Base-by-base conservation (phyloP, 768 basidiomycete species). In the Russula griseocarnosa region DNA sequence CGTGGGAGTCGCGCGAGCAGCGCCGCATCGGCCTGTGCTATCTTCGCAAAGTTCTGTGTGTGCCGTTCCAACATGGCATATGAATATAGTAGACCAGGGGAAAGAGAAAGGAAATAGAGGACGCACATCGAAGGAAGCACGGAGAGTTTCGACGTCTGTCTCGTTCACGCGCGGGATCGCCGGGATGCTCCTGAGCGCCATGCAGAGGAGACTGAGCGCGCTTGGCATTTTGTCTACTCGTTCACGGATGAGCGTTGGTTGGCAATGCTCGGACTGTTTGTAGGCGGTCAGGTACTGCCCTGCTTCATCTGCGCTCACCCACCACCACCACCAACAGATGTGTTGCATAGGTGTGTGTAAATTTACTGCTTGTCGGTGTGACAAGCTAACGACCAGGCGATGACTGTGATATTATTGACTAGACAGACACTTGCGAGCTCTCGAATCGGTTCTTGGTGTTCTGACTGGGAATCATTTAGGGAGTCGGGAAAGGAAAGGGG, bases 81-180 rank as follows among this genome's bases (percentile, higher is more conserved):
- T 24, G 3, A 16, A 36, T 18, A 20, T 13, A n/a, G n/a, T n/a
- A 18, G 10, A 34, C 6, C 46, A 40, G 30, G 28, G 40, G 58
- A n/a, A n/a, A n/a, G 51, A 46, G 58, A 24, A 50, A 47, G 30
- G 11, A 51, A 66, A 46, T 5, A 49, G 22, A 26, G 32, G 28
- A 57, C 87, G 62, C 77, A 98, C 96, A 40, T 94, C 95, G 69
- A 95, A 87, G n/a, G 92, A 88, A 2, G 88, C 87, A 24, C 91
- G 84, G 47, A 99, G 78, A 4, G 96, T 98, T 75, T 92, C 86
- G 1, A 95, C 93, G 70, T 99, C 97, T 4, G 96, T 98, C 79
- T 96, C 97, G 76, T 98, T 98, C 66, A 99, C 92, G 69, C 91
- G 93, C 71, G 84, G 88, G n/a, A n/a, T n/a, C n/a, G n/a, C n/a